phyloP scores from a whole-genome alignment of 139 green algal species.

The Mesotaenium endlicherianum region DNA sequence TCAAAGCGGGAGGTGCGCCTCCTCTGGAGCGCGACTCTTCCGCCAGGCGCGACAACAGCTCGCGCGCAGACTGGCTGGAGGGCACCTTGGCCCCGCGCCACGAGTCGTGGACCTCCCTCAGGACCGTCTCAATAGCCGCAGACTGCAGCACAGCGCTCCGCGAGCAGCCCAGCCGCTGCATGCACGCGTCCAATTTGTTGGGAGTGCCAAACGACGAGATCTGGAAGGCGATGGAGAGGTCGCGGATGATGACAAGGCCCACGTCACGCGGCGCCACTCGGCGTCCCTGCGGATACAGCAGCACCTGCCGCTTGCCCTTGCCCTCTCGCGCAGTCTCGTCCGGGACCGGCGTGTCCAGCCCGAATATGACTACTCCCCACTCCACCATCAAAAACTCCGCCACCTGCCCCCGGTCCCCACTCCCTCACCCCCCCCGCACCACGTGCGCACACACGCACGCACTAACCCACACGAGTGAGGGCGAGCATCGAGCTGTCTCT shows the following conservation, averaged over 20 bases:
- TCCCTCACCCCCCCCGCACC: too few species aligned
- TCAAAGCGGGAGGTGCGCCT: too few species aligned
- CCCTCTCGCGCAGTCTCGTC: background rate
- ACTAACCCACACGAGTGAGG: background rate
- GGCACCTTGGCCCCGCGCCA: too few species aligned
- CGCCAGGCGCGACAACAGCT: too few species aligned
- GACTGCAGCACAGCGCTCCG: too few species aligned
- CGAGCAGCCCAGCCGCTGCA: too few species aligned
- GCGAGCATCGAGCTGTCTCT: background rate
- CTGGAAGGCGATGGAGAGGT: background rate
- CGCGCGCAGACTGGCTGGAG: too few species aligned
- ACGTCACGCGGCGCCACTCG: constrained; percentile 1
- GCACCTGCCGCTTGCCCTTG: background rate
- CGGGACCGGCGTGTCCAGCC: background rate
- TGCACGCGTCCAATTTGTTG: too few species aligned
- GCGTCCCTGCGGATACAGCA: background rate
- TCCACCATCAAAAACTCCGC: constrained; percentile 1
- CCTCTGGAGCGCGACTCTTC: too few species aligned
- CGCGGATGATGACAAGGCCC: constrained; percentile 16
- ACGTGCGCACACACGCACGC: too few species aligned
- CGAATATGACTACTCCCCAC: constrained; percentile 5
- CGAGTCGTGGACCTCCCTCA: too few species aligned
- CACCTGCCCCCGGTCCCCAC: constrained; percentile 5
- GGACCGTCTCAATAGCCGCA: too few species aligned
- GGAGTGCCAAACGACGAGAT: constrained; percentile 26